These are phyloP conservation scores for Tremellales sp. DNA, from an alignment of 1,284 basidiomycete species.

Conservation along the genomic window DNA sequence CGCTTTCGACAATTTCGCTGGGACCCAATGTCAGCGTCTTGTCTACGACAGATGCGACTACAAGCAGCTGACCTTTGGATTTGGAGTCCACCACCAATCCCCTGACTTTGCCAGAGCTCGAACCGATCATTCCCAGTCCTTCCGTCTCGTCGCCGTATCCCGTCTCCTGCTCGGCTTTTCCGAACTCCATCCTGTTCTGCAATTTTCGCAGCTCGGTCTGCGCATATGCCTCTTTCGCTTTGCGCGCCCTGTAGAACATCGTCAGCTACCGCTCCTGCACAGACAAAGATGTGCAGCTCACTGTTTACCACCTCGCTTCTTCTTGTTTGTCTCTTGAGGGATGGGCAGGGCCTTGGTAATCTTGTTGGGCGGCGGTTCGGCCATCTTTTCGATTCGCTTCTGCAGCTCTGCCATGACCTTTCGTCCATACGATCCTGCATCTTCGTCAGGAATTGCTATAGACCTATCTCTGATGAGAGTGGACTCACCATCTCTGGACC, in stretches of 20 bases:
- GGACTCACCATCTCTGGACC: slow-evolving; percentile 65
- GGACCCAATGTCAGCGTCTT: slow-evolving; percentile 2
- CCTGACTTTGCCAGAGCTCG: slow-evolving; percentile 76
- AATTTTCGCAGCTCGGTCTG: slow-evolving; percentile 95
- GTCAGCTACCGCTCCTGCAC: neutral
- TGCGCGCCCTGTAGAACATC: slow-evolving; percentile 67
- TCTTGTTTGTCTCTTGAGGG: slow-evolving; percentile 92
- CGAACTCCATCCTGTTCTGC: slow-evolving; percentile 95
- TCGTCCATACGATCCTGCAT: slow-evolving; percentile 69
- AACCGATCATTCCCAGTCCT: slow-evolving; percentile 94
- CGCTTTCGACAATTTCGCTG: slow-evolving; percentile 93
- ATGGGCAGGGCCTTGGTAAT: slow-evolving; percentile 92
- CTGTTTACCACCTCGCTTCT: slow-evolving; percentile 91
- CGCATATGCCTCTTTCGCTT: slow-evolving; percentile 94
- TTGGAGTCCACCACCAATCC: slow-evolving; percentile 80
- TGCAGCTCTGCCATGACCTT: slow-evolving; percentile 79
- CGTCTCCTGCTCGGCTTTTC: slow-evolving; percentile 91
- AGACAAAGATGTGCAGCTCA: slow-evolving; percentile 42
- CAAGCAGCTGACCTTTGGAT: slow-evolving; percentile 69
- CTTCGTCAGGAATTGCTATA: neutral
- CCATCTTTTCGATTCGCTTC: slow-evolving; percentile 84
- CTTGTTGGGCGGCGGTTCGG: slow-evolving; percentile 91
- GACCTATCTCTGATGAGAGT: neutral
- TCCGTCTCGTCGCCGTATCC: slow-evolving; percentile 95
- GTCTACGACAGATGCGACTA: neutral